phyloP scores from a whole-genome alignment of 1,139 yeast genomes.

The Citeromyces hawaiiensis region DNA sequence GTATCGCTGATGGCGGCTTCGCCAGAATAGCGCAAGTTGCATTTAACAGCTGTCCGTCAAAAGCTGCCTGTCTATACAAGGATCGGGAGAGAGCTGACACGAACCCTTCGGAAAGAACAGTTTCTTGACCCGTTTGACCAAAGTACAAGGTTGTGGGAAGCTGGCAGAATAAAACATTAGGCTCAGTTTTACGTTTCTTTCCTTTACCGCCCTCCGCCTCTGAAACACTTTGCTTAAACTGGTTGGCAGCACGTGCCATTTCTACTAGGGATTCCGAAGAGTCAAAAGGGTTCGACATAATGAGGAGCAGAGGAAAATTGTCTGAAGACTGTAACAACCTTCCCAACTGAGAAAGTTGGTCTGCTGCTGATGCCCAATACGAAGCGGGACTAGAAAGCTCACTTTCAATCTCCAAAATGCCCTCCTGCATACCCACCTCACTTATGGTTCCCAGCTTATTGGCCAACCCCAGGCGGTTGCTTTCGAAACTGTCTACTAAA shows the following conservation, averaged over 20 bases:
- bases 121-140: slow-evolving; percentile 27
- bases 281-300: slow-evolving; percentile 31
- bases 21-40: background rate
- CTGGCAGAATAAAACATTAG: background rate
- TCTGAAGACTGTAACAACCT: background rate
- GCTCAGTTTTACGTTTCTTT: slow-evolving; percentile 9
- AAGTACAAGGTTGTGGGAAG: slow-evolving; percentile 40
- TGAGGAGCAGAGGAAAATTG: slow-evolving; percentile 32
- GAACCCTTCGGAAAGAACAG: slow-evolving; percentile 33
- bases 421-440: slow-evolving; percentile 4
- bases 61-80: slow-evolving; percentile 35
- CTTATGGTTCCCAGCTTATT: background rate
- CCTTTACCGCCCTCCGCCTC: slow-evolving; percentile 16
- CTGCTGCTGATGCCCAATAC: background rate
- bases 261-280: slow-evolving; percentile 31
- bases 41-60: slow-evolving; percentile 10
- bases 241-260: slow-evolving; percentile 32
- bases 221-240: slow-evolving; percentile 28
- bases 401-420: slow-evolving; percentile 10
- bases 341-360: background rate
- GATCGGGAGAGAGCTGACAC: slow-evolving; percentile 41
- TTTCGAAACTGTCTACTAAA: background rate
- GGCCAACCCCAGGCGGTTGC: slow-evolving; percentile 2
- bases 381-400: background rate
- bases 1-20: slow-evolving; percentile 15